phyloP scores from a whole-genome alignment of 371 early-diverging fungal species.

The Rhizopus delemar region DNA sequence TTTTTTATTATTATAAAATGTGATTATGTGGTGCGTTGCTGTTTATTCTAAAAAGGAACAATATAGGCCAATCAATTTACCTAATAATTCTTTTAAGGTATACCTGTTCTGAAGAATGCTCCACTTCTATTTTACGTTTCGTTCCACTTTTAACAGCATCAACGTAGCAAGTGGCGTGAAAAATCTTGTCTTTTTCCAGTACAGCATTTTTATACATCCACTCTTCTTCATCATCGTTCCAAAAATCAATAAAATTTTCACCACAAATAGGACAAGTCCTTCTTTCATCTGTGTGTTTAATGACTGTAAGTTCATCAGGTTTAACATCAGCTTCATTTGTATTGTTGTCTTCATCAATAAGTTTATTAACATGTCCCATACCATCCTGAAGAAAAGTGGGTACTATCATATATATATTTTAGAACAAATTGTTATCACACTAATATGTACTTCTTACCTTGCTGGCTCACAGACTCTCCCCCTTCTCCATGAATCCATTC shows the following conservation, averaged over 20 bases:
- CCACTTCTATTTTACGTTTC: conserved; percentile 16
- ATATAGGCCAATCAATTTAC: no score
- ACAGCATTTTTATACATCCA: conserved; percentile 89
- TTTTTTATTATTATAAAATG: no score
- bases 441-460: conserved; percentile 24
- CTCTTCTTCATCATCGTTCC: conserved; percentile 86
- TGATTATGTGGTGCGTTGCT: no score
- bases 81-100: no score
- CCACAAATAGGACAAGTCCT: conserved; percentile 83
- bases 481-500: conserved; percentile 57
- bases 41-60: no score
- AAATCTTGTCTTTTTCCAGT: conserved; percentile 66
- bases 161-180: conserved; percentile 69
- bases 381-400: conserved; percentile 45
- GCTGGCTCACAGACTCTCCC: conserved; percentile 51
- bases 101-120: neutral
- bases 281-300: conserved; percentile 53
- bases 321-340: conserved; percentile 23
- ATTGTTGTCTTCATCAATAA: conserved; percentile 16
- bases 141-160: conserved; percentile 49
- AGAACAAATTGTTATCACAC: neutral
- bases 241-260: conserved; percentile 82
- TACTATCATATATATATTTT: conserved; percentile 18
- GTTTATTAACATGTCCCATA: conserved; percentile 13
- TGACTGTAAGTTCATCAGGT: conserved; percentile 37